phyloP scores from a whole-genome alignment of 106 monocot species.

The Amphibolis antarctica region DNA sequence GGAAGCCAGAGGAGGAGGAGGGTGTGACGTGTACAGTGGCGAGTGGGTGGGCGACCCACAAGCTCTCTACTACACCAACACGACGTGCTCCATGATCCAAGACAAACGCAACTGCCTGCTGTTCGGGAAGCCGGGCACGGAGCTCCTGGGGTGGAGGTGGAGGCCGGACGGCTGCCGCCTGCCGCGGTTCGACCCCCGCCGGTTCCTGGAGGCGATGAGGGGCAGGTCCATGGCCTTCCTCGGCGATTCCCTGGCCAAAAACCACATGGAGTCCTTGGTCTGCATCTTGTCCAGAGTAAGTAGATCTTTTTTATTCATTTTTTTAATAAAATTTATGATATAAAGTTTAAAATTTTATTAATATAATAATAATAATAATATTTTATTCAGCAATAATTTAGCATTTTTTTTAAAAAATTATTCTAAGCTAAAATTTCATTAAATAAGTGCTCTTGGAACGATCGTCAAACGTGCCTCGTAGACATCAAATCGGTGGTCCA shows the following conservation, averaged over 20 bases:
- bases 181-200: constrained; percentile 46
- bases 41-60: constrained; percentile 44
- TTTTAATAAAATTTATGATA: too few relatives aligned
- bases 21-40: constrained; percentile 53
- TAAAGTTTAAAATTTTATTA: too few relatives aligned
- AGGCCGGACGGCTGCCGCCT: constrained; percentile 55
- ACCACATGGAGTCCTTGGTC: constrained; percentile 76
- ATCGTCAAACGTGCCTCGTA: too few relatives aligned
- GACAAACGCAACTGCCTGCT: constrained; percentile 69
- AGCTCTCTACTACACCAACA: constrained; percentile 60
- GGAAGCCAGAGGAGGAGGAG: too few relatives aligned
- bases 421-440: too few relatives aligned
- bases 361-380: too few relatives aligned
- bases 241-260: constrained; percentile 66
- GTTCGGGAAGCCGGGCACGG: constrained; percentile 73
- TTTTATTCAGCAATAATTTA: too few relatives aligned
- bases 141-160: constrained; percentile 79
- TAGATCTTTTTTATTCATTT: too few relatives aligned
- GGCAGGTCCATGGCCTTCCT: constrained; percentile 62
- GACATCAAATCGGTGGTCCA: too few relatives aligned
- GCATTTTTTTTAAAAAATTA: too few relatives aligned
- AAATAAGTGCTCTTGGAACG: too few relatives aligned
- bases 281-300: too few relatives aligned
- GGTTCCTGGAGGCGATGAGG: constrained; percentile 59
- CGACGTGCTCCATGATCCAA: constrained; percentile 46